Evolutionary conservation across 371 early-diverging fungal genomes (phyloP).

Genomic region (Mucor racemosus): DNA sequence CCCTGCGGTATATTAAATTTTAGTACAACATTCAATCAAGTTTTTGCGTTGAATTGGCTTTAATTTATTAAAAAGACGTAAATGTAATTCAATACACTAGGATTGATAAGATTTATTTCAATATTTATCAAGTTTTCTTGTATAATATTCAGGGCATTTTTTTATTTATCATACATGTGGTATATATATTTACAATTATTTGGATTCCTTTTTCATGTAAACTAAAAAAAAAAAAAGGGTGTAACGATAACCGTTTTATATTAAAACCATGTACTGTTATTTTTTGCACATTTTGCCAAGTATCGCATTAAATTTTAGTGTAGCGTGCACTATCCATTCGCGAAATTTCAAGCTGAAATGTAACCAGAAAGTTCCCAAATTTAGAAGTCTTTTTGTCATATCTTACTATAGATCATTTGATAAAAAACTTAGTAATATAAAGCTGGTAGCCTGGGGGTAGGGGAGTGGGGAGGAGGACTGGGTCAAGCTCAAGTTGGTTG

Average conservation of each 20-base stretch:
- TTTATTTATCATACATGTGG: not conserved
- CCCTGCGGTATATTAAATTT: no score
- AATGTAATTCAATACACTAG: no score
- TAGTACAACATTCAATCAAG: no score
- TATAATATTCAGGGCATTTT: no score
- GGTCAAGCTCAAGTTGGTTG: not conserved
- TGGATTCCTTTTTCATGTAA: not conserved
- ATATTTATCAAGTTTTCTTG: no score
- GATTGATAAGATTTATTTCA: no score
- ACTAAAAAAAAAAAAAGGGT: not conserved
- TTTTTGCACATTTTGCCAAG: not conserved
- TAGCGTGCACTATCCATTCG: not conserved
- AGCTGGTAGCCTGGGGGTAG: not conserved
- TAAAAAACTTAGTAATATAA: not conserved
- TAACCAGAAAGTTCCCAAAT: not conserved
- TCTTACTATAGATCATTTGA: not conserved
- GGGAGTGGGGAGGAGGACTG: no score
- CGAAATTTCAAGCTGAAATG: not conserved
- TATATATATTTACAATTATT: not conserved
- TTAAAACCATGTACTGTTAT: not conserved
- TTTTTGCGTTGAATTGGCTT: no score
- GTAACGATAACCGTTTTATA: not conserved
- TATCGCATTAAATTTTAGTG: not conserved
- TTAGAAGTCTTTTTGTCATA: not conserved
- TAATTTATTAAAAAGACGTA: no score